Base-by-base conservation (phyloP, 768 basidiomycete genomes). In the Calvatia gigantea region DNA sequence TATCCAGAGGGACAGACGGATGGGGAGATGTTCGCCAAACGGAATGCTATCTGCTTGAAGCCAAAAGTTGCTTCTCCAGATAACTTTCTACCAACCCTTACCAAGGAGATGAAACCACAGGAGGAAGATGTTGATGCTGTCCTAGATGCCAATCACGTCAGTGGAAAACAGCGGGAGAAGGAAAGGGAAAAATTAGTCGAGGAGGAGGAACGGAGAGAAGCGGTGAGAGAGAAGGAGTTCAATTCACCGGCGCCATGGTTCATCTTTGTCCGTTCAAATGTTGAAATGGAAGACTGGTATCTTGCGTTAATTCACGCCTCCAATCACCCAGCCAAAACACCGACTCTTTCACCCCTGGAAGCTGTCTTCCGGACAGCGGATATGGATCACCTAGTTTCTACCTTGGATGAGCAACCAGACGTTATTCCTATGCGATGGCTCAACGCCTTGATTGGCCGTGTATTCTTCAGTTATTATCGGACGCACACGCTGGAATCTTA, bases 201-300 rank as follows among this genome's bases (percentile, higher is more conserved):
- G 55, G 64, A 61, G 59, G 73, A 77, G 66, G 74, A 72, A 69
- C 69, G 70, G 59, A 73, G 71, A 67, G 72, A 79, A 54, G 71
- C 68, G 28, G 78, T 76, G 35, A 69, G 73, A 57, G 80, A 84
- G 58, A 76, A 84, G 66, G 77, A 80, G 1, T 59, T 77, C 49
- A 72, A 83, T 60, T 62, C 72, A 7, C 71, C 78, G 4, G 81
- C 83, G 2, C 89, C 93, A 2, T 98, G 94, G 94, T 99, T 89
- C 75, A 84, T 99, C 63, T 98, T 98, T 70, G 85, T 93, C 17
- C 86, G 87, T 58, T 87, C 84, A 27, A 93, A 86, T 68, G 75
- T 86, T 51, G 91, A 94, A 66, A 97, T 98, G 91, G 97, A 99
- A 70, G 96, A 99, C 71, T 98, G 94, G 92, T 94, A 94, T 67